A percentile compares a stretch with the other conserved stretches of the same genome.
Evolutionary conservation across 208 protist species (phyloP).

Genomic region (Leishmania turanica): DNA sequence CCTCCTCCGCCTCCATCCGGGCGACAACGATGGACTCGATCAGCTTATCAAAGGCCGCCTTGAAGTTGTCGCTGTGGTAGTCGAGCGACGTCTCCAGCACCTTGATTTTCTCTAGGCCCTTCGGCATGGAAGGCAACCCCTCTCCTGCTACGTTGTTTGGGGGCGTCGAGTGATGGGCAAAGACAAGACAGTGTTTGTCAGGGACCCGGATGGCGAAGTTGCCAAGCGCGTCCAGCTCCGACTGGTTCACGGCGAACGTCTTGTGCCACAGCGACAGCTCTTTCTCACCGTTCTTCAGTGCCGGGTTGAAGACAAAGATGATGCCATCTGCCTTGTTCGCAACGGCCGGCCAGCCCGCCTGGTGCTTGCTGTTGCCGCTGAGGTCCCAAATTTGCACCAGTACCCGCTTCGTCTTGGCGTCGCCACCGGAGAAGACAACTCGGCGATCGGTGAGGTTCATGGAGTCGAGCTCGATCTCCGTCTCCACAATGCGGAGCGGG

Average conservation of each 20-base stretch:
- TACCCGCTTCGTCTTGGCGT: conserved; percentile 49
- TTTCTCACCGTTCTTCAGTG: conserved; percentile 68
- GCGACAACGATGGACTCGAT: conserved; percentile 70
- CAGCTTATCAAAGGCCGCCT: conserved; percentile 87
- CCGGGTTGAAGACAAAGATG: conserved; percentile 89
- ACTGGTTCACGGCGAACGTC: conserved; percentile 78
- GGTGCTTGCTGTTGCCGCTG: conserved; percentile 78
- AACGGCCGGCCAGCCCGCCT: conserved; percentile 89
- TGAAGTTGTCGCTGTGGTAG: conserved; percentile 90
- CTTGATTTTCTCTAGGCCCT: conserved; percentile 73
- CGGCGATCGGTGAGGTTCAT: conserved; percentile 44
- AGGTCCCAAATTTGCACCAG: conserved; percentile 91
- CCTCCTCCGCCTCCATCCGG: conserved; percentile 75
- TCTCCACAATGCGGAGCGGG: conserved; percentile 91
- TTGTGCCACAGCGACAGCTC: conserved; percentile 93
- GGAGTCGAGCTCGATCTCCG: conserved; percentile 76
- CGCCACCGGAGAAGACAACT: conserved; percentile 62
- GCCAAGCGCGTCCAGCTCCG: conserved; percentile 66
- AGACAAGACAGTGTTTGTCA: conserved; percentile 70
- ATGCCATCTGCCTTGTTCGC: conserved; percentile 76
- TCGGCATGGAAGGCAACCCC: conserved; percentile 62
- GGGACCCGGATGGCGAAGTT: conserved; percentile 65
- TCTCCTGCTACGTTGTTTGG: conserved; percentile 34
- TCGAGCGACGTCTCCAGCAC: conserved; percentile 88
- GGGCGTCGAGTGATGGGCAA: conserved; percentile 75